phyloP scores from a whole-genome alignment of 148 eudicot species.

The Heliosperma pusillum region DNA sequence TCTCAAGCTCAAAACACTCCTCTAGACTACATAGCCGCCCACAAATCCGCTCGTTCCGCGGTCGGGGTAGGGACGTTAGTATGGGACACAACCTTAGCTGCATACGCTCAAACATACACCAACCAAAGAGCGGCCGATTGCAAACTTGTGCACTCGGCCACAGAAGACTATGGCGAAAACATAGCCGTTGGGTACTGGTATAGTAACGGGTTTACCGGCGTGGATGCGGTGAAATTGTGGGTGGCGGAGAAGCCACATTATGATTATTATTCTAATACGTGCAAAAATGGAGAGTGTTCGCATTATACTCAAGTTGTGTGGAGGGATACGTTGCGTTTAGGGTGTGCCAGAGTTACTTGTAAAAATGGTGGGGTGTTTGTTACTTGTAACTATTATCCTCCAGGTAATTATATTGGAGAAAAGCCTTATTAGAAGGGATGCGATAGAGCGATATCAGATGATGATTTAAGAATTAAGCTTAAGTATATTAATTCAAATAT shows the following conservation, averaged over 20 bases:
- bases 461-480: too few species aligned
- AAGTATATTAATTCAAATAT: background rate
- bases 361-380: slow-evolving; percentile 38
- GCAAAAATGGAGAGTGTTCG: slow-evolving; percentile 35
- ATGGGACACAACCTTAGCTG: slow-evolving; percentile 43
- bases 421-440: slow-evolving; percentile 30
- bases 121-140: slow-evolving; percentile 34
- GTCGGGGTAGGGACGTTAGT: slow-evolving; percentile 26
- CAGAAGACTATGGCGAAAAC: slow-evolving; percentile 26
- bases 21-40: slow-evolving; percentile 23
- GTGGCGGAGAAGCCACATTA: slow-evolving; percentile 29
- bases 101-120: slow-evolving; percentile 40
- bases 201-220: slow-evolving; percentile 23
- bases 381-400: slow-evolving; percentile 50
- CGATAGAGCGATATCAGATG: too few species aligned
- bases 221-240: slow-evolving; percentile 36
- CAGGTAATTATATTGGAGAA: slow-evolving; percentile 44
- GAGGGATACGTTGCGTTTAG: slow-evolving; percentile 34
- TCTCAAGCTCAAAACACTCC: slow-evolving; percentile 21
- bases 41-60: slow-evolving; percentile 23
- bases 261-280: slow-evolving; percentile 28
- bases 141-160: slow-evolving; percentile 29
- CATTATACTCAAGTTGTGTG: slow-evolving; percentile 62
- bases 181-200: slow-evolving; percentile 26
- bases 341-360: slow-evolving; percentile 50